A percentile compares a stretch with the other conserved stretches of the same genome.
Conservation (phyloP, 768 basidiomycete species). For the Mycena latifolia region DNA sequence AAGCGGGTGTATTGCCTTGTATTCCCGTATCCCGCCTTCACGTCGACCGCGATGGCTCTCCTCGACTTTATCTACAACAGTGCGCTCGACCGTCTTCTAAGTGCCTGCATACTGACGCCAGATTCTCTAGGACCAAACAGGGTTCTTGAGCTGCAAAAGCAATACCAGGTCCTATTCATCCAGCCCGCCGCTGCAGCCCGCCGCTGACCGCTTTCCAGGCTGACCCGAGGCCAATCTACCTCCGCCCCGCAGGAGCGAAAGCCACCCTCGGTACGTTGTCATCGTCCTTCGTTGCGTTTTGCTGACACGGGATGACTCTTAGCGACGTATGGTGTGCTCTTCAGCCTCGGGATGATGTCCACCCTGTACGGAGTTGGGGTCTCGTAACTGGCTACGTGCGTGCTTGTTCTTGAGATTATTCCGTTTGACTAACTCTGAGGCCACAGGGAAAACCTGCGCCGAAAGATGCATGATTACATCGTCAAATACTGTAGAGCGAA, state of each 20-base stretch:
- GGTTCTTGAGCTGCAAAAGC: constrained; percentile 36
- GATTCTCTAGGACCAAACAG: constrained; percentile 30
- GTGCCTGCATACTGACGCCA: too few relatives aligned
- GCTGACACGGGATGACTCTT: background rate
- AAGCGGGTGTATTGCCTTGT: background rate
- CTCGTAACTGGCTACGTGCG: constrained; percentile 38
- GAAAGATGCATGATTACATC: constrained; percentile 27
- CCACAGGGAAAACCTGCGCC: constrained; percentile 25
- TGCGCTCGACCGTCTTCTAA: constrained; percentile 8
- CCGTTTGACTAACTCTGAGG: background rate
- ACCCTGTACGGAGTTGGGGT: constrained; percentile 35
- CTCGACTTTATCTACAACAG: constrained; percentile 36
- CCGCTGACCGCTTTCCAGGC: constrained; percentile 26
- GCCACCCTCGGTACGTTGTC: constrained; percentile 26
- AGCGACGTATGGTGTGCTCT: constrained; percentile 32
- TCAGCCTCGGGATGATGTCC: constrained; percentile 32
- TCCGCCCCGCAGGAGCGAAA: constrained; percentile 37
- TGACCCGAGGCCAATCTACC: constrained; percentile 35
- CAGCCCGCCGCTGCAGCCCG: background rate
- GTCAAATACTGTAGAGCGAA: constrained; percentile 24
- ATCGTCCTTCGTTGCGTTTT: background rate
- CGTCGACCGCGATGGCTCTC: constrained; percentile 38
- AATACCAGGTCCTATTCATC: constrained; percentile 33
- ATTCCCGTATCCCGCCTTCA: background rate
- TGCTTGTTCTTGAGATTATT: background rate